Conservation (phyloP, 2,329 filamentous ascomycete species). For the Colletotrichum phormii region DNA sequence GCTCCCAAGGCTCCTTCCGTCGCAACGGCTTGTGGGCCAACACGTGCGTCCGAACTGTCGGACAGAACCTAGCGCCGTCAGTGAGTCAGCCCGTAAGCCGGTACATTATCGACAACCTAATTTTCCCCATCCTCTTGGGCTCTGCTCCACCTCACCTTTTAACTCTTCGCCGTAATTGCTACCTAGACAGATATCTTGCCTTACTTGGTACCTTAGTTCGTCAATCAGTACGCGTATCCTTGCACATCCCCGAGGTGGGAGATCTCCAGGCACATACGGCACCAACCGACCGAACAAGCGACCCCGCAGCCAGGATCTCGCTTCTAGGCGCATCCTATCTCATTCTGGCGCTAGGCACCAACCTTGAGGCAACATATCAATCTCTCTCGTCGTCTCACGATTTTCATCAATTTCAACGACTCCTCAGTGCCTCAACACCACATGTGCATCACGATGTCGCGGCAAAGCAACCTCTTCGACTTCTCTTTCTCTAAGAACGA, state of each 20-base stretch:
- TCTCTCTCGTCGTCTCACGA: neutral
- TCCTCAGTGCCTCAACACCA: neutral
- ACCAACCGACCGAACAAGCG: neutral
- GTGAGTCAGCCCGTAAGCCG: neutral
- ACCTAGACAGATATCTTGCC: neutral
- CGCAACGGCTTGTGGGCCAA: neutral
- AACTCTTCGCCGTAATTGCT: neutral
- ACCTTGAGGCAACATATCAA: neutral
- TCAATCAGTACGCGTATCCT: neutral
- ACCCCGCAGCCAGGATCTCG: neutral
- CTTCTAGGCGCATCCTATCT: neutral
- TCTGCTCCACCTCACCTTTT: neutral
- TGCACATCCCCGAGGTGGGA: neutral
- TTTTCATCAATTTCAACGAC: neutral
- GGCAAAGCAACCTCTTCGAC: conserved; percentile 22
- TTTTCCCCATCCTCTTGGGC: neutral
- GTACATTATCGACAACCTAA: neutral
- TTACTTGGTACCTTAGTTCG: neutral
- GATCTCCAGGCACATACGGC: neutral
- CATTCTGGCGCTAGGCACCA: neutral
- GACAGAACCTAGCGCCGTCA: neutral
- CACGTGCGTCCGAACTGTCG: neutral
- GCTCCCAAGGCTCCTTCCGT: neutral
- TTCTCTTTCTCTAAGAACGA: conserved; percentile 15
- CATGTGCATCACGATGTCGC: neutral